Percentiles rank a stretch among this genome's conserved stretches.
Evolutionary conservation across 2,329 filamentous ascomycete species (phyloP).

Genomic region (Botrytis medusae): DNA sequence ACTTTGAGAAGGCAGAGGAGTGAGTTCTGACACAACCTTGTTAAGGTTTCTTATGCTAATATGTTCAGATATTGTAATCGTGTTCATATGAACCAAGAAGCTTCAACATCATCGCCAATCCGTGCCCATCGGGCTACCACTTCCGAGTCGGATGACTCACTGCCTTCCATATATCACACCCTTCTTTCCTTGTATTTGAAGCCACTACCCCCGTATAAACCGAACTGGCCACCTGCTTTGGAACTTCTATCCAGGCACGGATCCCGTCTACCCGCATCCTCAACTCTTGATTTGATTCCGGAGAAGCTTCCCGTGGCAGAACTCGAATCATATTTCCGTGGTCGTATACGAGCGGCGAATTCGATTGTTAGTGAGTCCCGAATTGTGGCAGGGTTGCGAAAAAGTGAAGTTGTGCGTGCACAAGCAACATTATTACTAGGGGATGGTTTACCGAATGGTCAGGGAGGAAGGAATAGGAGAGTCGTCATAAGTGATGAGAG

Average conservation of each 20-base stretch:
- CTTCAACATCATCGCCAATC: conserved; percentile 40
- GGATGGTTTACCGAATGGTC: conserved; percentile 55
- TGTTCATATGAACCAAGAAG: conserved; percentile 64
- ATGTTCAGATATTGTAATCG: conserved; percentile 77
- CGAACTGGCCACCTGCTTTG: conserved; percentile 76
- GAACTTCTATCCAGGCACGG: conserved; percentile 89
- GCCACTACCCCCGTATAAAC: conserved; percentile 70
- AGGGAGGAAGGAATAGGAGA: conserved; percentile 60
- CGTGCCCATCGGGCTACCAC: conserved; percentile 43
- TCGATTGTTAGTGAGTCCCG: conserved; percentile 77
- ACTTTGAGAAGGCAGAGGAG: conserved; percentile 91
- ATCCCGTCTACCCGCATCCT: conserved; percentile 82
- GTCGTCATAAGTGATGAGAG: conserved; percentile 85
- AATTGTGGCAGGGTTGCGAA: conserved; percentile 73
- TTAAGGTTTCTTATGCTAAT: conserved; percentile 27
- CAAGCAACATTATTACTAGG: conserved; percentile 75
- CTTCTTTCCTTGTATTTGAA: conserved; percentile 86
- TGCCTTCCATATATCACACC: conserved; percentile 85
- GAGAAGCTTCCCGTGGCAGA: conserved; percentile 73
- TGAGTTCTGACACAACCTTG: conserved; percentile 46
- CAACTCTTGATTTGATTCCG: conserved; percentile 83
- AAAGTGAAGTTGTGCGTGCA: conserved; percentile 74
- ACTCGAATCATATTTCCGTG: conserved; percentile 87
- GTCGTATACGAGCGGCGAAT: conserved; percentile 84
- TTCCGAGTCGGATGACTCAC: conserved; percentile 51